phyloP scores from a whole-genome alignment of 208 protist species.

The Sergeia podlipaevii region DNA sequence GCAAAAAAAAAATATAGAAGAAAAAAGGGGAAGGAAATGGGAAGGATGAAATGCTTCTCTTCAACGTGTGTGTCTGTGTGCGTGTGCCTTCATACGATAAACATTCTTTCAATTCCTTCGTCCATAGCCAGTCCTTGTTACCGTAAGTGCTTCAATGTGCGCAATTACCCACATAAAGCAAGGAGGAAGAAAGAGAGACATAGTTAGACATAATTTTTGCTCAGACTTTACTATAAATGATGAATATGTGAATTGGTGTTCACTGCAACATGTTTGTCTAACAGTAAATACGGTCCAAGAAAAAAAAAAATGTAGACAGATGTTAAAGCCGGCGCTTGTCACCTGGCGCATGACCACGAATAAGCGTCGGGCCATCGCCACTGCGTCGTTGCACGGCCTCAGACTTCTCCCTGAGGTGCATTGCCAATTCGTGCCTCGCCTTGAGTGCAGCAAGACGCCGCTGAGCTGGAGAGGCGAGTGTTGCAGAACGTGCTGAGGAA shows the following conservation, averaged over 20 bases:
- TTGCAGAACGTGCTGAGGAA: not conserved
- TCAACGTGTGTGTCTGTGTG: slow-evolving; percentile 2
- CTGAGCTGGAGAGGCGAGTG: slow-evolving; percentile 19
- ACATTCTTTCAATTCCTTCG: not conserved
- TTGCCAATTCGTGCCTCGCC: slow-evolving; percentile 58
- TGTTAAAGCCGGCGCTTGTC: too few species aligned
- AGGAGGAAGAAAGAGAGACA: too few species aligned
- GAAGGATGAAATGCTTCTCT: not conserved
- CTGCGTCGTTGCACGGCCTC: slow-evolving; percentile 4
- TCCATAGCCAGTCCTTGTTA: not conserved
- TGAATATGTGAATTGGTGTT: too few species aligned
- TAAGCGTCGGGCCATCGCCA: slow-evolving; percentile 37
- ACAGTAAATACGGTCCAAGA: too few species aligned
- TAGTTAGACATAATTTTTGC: too few species aligned
- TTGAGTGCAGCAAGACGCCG: slow-evolving; percentile 70
- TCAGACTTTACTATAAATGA: too few species aligned
- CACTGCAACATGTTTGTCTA: too few species aligned
- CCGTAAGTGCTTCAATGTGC: too few species aligned
- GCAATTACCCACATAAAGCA: not conserved
- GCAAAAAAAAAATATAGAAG: too few species aligned
- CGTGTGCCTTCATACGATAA: not conserved
- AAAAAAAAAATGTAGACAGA: slow-evolving; percentile 12
- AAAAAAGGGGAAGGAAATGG: not conserved
- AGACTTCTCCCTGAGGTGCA: slow-evolving; percentile 33
- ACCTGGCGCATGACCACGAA: slow-evolving; percentile 58